Percentiles rank a stretch among this genome's conserved stretches.
Conservation (phyloP, 2,329 filamentous ascomycete species). For the Tolypocladium ophioglossoides region DNA sequence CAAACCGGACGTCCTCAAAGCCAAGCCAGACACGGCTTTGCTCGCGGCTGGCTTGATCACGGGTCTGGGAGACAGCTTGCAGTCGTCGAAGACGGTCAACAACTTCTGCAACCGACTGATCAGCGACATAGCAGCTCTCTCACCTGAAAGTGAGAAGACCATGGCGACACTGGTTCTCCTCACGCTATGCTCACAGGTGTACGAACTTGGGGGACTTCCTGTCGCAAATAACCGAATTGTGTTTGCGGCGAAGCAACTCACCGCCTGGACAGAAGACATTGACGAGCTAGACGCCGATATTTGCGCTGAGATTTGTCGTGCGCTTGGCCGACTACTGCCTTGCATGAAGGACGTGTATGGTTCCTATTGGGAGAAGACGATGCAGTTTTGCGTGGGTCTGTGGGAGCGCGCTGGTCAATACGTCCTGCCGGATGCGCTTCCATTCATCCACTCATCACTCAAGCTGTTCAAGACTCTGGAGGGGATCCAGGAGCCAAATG, state of each 20-base stretch:
- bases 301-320: conserved; percentile 42
- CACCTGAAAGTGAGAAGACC: conserved; percentile 30
- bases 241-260: conserved; percentile 71
- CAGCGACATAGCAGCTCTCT: conserved; percentile 46
- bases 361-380: conserved; percentile 65
- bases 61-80: conserved; percentile 40
- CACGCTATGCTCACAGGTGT: conserved; percentile 40
- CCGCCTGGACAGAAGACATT: conserved; percentile 54
- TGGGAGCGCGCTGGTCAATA: conserved; percentile 41
- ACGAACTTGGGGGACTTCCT: conserved; percentile 40
- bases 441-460: conserved; percentile 61
- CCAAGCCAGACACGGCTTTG: conserved; percentile 34
- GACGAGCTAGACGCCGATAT: conserved; percentile 32
- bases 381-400: conserved; percentile 46
- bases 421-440: conserved; percentile 36
- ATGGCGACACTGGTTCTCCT: conserved; percentile 41
- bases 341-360: conserved; percentile 76
- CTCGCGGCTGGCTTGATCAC: conserved; percentile 37
- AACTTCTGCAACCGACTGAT: conserved; percentile 50
- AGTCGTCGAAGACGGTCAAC: conserved; percentile 35
- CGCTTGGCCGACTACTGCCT: conserved; percentile 54
- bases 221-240: conserved; percentile 60
- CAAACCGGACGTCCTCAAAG: conserved; percentile 35
- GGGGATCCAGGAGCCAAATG: conserved; percentile 62
- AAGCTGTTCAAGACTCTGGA: conserved; percentile 57